phyloP scores from a whole-genome alignment of 495 filamentous ascomycete species.

The Chaetomium cochliodes region DNA sequence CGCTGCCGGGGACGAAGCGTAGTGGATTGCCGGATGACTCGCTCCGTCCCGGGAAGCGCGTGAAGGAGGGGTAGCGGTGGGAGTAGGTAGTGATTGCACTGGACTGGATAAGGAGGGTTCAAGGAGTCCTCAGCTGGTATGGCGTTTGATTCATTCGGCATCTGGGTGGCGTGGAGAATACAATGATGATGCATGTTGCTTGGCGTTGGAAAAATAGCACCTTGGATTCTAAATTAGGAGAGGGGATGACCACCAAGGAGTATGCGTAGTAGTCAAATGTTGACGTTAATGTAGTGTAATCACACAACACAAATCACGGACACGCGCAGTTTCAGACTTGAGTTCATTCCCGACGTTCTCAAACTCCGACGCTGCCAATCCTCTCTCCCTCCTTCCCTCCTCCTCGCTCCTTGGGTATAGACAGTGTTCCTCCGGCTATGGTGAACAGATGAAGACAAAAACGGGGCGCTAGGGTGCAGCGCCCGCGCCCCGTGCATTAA shows the following conservation, averaged over 20 bases:
- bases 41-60: constrained; percentile 62
- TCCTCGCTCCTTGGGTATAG: constrained; percentile 17
- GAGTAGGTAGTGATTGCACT: neutral
- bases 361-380: constrained; percentile 15
- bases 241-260: too few species aligned
- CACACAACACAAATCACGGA: neutral
- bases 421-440: constrained; percentile 14
- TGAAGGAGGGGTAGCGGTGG: constrained; percentile 53
- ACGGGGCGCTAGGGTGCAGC: neutral
- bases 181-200: too few species aligned
- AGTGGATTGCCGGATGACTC: constrained; percentile 85
- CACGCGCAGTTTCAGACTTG: neutral
- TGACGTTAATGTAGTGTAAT: neutral
- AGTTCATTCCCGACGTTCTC: constrained; percentile 10
- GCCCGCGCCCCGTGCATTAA: constrained; percentile 15
- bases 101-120: neutral
- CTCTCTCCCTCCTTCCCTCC: constrained; percentile 3
- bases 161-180: too few species aligned
- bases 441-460: constrained; percentile 13
- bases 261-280: too few species aligned
- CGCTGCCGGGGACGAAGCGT: constrained; percentile 87
- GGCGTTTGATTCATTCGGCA: neutral
- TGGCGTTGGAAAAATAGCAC: too few species aligned
- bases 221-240: too few species aligned
- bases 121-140: neutral